These are phyloP conservation scores for Dactylellina sp. DNA, from an alignment of 2,329 filamentous ascomycete genomes.

Conservation along the genomic window DNA sequence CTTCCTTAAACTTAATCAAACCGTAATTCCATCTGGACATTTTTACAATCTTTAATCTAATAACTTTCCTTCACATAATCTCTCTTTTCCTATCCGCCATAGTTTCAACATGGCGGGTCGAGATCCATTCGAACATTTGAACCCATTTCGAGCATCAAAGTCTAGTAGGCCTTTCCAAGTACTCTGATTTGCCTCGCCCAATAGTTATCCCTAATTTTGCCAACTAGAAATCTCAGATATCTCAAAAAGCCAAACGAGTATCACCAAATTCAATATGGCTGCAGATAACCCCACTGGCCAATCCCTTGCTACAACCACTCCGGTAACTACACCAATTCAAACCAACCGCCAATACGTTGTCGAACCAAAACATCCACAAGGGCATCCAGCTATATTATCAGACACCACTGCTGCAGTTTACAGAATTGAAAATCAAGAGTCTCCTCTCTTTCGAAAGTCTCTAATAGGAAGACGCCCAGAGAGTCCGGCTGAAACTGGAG, in stretches of 20 bases:
- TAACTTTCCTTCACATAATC: no score
- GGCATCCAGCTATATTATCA: conserved; percentile 12
- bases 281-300: not conserved
- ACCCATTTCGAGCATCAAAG: conserved; percentile 16
- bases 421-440: conserved; percentile 26
- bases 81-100: not conserved
- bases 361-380: conserved; percentile 22
- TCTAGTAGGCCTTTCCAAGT: not conserved
- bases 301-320: not conserved
- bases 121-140: conserved; percentile 27
- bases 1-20: no score
- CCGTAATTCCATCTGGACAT: not conserved
- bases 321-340: conserved; percentile 13
- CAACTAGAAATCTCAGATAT: not conserved
- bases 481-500: conserved; percentile 25
- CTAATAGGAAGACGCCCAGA: conserved; percentile 35
- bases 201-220: not conserved
- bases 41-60: not conserved
- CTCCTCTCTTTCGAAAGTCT: conserved; percentile 38
- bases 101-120: not conserved
- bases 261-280: not conserved
- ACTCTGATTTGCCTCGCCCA: not conserved
- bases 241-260: not conserved
- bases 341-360: not conserved
- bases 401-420: not conserved